phyloP scores from a whole-genome alignment of 176 grass and related monocot genomes.

The Zoysia japonica region DNA sequence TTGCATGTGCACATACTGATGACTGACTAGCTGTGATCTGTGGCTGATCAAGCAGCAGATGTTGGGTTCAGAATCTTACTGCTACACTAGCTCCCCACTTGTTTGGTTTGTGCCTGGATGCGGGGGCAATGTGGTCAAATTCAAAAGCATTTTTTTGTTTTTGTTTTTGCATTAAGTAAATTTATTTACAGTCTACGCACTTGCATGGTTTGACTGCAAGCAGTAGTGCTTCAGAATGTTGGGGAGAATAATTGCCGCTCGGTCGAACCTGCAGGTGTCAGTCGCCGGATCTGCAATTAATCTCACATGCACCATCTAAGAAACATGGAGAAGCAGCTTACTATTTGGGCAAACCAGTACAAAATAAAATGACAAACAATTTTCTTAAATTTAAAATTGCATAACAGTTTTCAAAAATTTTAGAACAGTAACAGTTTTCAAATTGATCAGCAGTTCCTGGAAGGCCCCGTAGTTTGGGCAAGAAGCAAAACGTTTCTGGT shows the following conservation, averaged over 20 bases:
- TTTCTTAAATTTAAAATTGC: no score
- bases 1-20: slow-evolving; percentile 32
- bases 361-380: not conserved
- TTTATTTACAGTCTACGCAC: not conserved
- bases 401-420: no score
- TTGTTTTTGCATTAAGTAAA: no score
- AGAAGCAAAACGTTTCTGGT: not conserved
- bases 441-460: not conserved
- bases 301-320: not conserved
- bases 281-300: not conserved
- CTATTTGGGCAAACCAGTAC: not conserved
- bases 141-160: not conserved
- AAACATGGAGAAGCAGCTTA: not conserved
- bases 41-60: slow-evolving; percentile 34
- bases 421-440: slow-evolving; percentile 4
- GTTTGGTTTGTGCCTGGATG: slow-evolving; percentile 17
- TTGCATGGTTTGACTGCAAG: not conserved
- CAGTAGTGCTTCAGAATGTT: slow-evolving; percentile 29
- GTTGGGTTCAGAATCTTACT: slow-evolving; percentile 36
- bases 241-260: not conserved
- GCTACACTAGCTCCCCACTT: slow-evolving; percentile 16
- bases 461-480: not conserved
- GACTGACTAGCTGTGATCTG: slow-evolving; percentile 5
- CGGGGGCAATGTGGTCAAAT: not conserved
- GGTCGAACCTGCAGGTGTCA: not conserved